Percentiles rank a stretch among this genome's conserved stretches.
Evolutionary conservation across 306 rosid species (phyloP).

Genomic region (Albizia julibrissin): DNA sequence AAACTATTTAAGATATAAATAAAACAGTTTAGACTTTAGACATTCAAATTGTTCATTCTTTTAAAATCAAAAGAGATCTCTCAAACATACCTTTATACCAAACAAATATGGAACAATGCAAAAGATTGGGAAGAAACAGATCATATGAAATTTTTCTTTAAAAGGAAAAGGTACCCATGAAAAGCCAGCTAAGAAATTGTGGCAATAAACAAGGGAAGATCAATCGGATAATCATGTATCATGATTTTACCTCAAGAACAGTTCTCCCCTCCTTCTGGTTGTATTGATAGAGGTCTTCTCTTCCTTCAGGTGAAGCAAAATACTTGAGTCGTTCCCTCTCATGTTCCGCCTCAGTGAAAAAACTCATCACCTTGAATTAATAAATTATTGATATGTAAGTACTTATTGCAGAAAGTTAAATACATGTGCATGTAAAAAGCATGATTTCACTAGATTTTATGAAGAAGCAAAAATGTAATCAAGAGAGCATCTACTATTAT

Average conservation of each 20-base stretch:
- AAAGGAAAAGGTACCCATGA: not conserved
- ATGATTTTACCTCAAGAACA: conserved; percentile 74
- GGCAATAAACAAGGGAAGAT: conserved; percentile 7
- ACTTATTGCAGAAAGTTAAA: conserved; percentile 27
- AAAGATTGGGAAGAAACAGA: conserved; percentile 1
- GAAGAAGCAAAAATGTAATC: conserved; percentile 14
- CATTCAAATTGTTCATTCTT: not conserved
- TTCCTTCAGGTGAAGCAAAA: conserved; percentile 96
- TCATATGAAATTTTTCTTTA: not conserved
- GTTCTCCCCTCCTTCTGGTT: conserved; percentile 93
- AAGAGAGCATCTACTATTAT: not conserved
- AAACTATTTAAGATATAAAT: not conserved
- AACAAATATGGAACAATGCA: conserved; percentile 8
- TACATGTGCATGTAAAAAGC: not conserved
- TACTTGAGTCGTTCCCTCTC: conserved; percentile 85
- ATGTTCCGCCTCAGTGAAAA: conserved; percentile 73
- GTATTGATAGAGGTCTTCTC: conserved; percentile 94
- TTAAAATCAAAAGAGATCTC: not conserved
- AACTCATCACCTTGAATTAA: conserved; percentile 77
- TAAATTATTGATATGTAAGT: conserved; percentile 24
- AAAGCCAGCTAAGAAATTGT: not conserved
- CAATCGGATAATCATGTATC: conserved; percentile 18
- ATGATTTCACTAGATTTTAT: not conserved
- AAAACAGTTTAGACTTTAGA: not conserved
- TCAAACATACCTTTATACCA: not conserved